A percentile compares a stretch with the other conserved stretches of the same genome.
Evolutionary conservation across 768 basidiomycete genomes (phyloP).

Genomic region (Tulasnella sp.): DNA sequence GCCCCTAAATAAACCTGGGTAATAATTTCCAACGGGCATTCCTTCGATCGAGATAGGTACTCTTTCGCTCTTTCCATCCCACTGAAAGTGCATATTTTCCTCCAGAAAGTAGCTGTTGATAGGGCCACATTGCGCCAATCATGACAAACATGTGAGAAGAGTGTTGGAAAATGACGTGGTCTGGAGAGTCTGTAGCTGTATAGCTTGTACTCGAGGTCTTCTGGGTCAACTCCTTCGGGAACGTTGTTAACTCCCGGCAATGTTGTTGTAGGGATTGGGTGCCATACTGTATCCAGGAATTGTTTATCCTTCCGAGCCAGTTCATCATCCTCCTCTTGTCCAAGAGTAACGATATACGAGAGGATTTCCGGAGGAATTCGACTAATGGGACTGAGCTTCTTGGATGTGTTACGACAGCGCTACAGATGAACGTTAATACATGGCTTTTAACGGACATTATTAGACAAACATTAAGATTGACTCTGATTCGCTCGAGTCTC

Average conservation of each 20-base stretch:
- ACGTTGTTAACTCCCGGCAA: neutral
- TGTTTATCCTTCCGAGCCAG: neutral
- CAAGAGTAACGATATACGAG: constrained; percentile 4
- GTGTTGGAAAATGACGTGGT: constrained; percentile 7
- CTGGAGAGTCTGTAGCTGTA: neutral
- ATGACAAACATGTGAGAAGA: constrained; percentile 9
- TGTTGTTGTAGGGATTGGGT: too few relatives aligned
- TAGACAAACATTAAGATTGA: too few relatives aligned
- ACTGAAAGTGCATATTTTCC: too few relatives aligned
- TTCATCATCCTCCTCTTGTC: neutral
- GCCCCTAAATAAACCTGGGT: too few relatives aligned
- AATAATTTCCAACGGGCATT: too few relatives aligned
- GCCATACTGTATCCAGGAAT: too few relatives aligned
- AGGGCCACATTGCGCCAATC: constrained; percentile 4
- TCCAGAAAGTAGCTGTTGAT: too few relatives aligned
- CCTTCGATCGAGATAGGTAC: too few relatives aligned
- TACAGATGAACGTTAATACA: too few relatives aligned
- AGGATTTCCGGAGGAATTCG: constrained; percentile 7
- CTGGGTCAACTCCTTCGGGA: neutral
- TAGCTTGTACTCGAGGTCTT: neutral
- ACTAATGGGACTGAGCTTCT: neutral
- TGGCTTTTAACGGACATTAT: too few relatives aligned
- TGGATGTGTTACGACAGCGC: constrained; percentile 9
- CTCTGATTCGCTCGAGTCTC: too few relatives aligned
- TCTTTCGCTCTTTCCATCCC: too few relatives aligned